These are phyloP conservation scores for Ochetophila trinervis DNA, from an alignment of 306 rosid species.

Conservation along the genomic window DNA sequence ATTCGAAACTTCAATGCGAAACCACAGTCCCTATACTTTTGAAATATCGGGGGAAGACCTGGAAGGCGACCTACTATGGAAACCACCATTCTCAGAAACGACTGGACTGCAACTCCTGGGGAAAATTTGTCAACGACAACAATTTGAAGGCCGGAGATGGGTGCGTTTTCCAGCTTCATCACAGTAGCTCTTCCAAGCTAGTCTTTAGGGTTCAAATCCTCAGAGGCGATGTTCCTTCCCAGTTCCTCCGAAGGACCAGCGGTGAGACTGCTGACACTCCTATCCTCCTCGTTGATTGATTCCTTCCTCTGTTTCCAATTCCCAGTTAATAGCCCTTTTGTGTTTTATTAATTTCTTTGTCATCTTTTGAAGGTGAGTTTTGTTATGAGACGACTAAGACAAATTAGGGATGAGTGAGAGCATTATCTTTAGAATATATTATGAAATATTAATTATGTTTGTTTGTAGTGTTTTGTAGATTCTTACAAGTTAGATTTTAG, in stretches of 20 bases:
- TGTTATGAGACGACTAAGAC: too few species aligned
- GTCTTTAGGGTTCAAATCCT: slow-evolving; percentile 58
- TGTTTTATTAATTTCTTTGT: too few species aligned
- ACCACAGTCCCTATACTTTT: too few species aligned
- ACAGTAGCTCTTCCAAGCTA: slow-evolving; percentile 24
- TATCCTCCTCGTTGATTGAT: slow-evolving; percentile 22
- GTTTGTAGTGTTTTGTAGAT: too few species aligned
- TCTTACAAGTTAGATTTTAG: too few species aligned
- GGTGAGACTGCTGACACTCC: slow-evolving; percentile 32
- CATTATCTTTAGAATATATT: too few species aligned
- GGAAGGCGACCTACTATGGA: background rate
- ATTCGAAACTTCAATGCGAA: too few species aligned
- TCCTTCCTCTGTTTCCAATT: background rate
- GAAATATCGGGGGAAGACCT: too few species aligned
- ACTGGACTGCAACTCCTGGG: slow-evolving; percentile 33
- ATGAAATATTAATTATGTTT: too few species aligned
- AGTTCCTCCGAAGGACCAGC: slow-evolving; percentile 15
- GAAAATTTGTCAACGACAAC: slow-evolving; percentile 40
- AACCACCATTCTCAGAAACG: background rate
- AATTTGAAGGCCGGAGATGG: slow-evolving; percentile 55
- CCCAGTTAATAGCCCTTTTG: too few species aligned
- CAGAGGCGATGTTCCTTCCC: slow-evolving; percentile 57
- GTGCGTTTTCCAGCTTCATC: slow-evolving; percentile 52
- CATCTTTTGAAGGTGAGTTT: too few species aligned
- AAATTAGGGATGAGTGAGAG: too few species aligned